Percentiles rank a stretch among this genome's conserved stretches.
These are phyloP conservation scores for Ammopiptanthus mongolicus DNA, from an alignment of 306 rosid genomes.

Conservation along the genomic window DNA sequence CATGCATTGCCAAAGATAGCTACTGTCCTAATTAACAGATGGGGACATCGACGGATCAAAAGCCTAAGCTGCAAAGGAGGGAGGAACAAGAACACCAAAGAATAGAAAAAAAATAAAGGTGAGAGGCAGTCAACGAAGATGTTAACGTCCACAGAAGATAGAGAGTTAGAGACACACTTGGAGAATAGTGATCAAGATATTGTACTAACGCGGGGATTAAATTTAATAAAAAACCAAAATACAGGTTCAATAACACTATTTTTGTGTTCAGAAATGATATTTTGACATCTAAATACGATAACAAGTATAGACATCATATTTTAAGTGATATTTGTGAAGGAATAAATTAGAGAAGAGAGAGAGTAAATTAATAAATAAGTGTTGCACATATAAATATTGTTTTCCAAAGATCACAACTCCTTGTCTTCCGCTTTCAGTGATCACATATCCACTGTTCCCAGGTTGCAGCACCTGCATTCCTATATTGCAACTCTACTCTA, in stretches of 20 bases:
- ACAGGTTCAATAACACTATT: neutral
- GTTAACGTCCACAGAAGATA: conserved; percentile 12
- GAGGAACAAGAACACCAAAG: neutral
- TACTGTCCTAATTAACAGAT: neutral
- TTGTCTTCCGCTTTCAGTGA: neutral
- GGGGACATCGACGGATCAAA: neutral
- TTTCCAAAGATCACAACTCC: no score
- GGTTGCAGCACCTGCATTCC: neutral
- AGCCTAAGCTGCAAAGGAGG: neutral
- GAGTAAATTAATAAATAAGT: no score
- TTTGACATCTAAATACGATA: no score
- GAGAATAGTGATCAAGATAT: neutral
- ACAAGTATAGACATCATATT: no score
- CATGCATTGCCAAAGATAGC: neutral
- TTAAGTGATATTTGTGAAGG: no score
- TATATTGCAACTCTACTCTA: neutral
- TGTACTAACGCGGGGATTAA: neutral
- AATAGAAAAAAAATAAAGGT: neutral
- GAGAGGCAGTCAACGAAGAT: conserved; percentile 17
- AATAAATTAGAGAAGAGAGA: no score
- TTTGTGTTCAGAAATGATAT: no score
- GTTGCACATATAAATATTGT: no score
- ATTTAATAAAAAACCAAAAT: neutral
- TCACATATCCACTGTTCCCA: neutral
- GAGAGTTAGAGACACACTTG: neutral